phyloP scores from a whole-genome alignment of 345 rosid species.

The Kandelia obovata region DNA sequence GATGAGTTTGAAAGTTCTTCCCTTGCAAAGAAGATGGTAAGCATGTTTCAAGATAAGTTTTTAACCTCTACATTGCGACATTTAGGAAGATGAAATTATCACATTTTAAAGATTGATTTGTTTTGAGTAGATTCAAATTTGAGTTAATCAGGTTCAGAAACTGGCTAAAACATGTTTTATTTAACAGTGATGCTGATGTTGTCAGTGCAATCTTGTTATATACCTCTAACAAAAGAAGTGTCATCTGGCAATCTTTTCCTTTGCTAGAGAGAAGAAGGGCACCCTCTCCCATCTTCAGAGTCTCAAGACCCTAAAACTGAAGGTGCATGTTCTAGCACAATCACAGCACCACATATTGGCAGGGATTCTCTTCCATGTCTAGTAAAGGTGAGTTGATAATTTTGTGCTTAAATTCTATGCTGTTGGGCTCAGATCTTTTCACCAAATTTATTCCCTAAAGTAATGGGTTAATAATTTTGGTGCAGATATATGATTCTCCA shows the following conservation, averaged over 20 bases:
- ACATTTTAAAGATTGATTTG: too few relatives aligned
- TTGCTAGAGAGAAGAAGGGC: slow-evolving; percentile 57
- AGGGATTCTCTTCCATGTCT: slow-evolving; percentile 57
- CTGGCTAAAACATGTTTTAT: neutral
- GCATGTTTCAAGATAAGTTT: neutral
- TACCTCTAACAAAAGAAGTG: neutral
- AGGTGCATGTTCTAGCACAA: slow-evolving; percentile 26
- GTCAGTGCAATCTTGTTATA: neutral
- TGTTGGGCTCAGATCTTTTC: neutral
- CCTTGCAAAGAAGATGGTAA: slow-evolving; percentile 62
- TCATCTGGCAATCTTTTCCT: slow-evolving; percentile 10
- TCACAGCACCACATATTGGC: slow-evolving; percentile 20
- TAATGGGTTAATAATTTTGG: slow-evolving; percentile 2
- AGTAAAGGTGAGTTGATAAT: slow-evolving; percentile 49
- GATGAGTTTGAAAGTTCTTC: slow-evolving; percentile 40
- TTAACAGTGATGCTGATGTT: neutral
- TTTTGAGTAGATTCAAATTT: too few relatives aligned
- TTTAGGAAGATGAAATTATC: too few relatives aligned
- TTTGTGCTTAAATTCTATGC: neutral
- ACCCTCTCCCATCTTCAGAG: slow-evolving; percentile 41
- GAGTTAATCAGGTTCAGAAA: too few relatives aligned
- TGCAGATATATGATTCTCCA: slow-evolving; percentile 74
- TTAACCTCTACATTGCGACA: neutral
- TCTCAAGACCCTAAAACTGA: slow-evolving; percentile 23
- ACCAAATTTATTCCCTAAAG: neutral